Evolutionary conservation across 1,284 basidiomycete genomes (phyloP).

Genomic region (Jaminaea rosea): DNA sequence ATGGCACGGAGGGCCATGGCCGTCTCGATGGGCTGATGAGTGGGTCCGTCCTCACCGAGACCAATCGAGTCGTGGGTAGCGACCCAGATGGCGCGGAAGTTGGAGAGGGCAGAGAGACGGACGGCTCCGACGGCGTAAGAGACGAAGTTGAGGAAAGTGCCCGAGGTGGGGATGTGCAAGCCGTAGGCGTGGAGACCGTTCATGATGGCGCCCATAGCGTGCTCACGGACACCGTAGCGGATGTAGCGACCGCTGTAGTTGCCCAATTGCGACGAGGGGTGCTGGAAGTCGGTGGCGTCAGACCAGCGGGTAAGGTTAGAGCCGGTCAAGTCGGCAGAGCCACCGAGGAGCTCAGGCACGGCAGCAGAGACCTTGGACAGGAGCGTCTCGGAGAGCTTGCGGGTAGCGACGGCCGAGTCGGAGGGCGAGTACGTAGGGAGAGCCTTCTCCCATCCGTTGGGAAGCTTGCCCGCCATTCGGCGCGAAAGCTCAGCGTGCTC

Average conservation of each 20-base stretch:
- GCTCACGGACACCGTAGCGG: conserved; percentile 93
- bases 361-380: conserved; percentile 65
- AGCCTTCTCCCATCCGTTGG: conserved; percentile 73
- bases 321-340: conserved; percentile 84
- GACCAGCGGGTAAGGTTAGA: conserved; percentile 79
- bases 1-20: conserved; percentile 75
- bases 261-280: conserved; percentile 68
- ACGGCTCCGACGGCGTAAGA: conserved; percentile 87
- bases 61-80: conserved; percentile 54
- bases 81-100: conserved; percentile 84
- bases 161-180: conserved; percentile 66
- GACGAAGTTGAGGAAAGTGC: conserved; percentile 67
- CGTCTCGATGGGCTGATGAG: conserved; percentile 88
- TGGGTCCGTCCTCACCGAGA: conserved; percentile 82
- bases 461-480: conserved; percentile 72
- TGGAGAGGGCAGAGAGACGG: conserved; percentile 77
- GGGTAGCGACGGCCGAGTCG: conserved; percentile 76
- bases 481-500: conserved; percentile 79
- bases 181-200: conserved; percentile 78
- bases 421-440: conserved; percentile 73
- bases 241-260: conserved; percentile 80
- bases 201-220: conserved; percentile 90
- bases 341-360: conserved; percentile 69
- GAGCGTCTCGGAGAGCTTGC: conserved; percentile 85
- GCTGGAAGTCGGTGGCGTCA: conserved; percentile 81